Base-by-base conservation (phyloP, 2,329 filamentous ascomycete genomes). In the Penicillium olsonii region DNA sequence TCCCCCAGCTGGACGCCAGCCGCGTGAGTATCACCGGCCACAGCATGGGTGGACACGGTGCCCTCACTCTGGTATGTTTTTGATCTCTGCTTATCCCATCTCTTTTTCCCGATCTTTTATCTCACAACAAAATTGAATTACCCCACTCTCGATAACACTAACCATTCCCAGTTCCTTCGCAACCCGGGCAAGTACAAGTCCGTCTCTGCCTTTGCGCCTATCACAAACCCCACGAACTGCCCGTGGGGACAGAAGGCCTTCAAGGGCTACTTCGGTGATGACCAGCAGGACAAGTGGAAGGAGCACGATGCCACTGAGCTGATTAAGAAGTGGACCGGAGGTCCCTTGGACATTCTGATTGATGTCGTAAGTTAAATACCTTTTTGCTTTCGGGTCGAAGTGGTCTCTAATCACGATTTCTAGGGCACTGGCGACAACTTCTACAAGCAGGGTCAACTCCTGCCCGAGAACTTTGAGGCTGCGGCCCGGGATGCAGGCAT, bases 161-260 rank as follows among this genome's bases (percentile, higher is more conserved):
- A 56, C 19, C 10, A 7, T 33, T 5, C 15, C n/a, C 51, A 83
- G 80, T 97, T 88, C 78, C 80, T 99, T 44, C 92, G 90, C 77
- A 87, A 97, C 74, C 92, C 94, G 0, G 90, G 88, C 56, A 84
- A 83, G 76, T 99, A 95, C 79, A 88, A 87, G 76, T 90, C 85
- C 57, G 90, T 94, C 49, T 92, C 87, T 54, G 92, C 92, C 1
- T 95, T 95, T 67, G 89, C 94, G 41, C 92, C 92, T 17, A 95
- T 97, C 64, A 73, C 85, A 42, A 97, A 97, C 76, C 94, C 92
- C 1, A 79, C 80, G 54, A 84, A 86, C 60, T 95, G 89, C 65
- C 89, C 89, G 1, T 99, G 94, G 94, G 94, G 94, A 24, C 81
- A 95, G 71, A 99, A 99, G 81, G 94, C 94, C 0, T 97, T 99